A percentile compares a stretch with the other conserved stretches of the same genome.
These are phyloP conservation scores for Sporothrix pallida DNA, from an alignment of 2,329 filamentous ascomycete genomes.

Conservation along the genomic window DNA sequence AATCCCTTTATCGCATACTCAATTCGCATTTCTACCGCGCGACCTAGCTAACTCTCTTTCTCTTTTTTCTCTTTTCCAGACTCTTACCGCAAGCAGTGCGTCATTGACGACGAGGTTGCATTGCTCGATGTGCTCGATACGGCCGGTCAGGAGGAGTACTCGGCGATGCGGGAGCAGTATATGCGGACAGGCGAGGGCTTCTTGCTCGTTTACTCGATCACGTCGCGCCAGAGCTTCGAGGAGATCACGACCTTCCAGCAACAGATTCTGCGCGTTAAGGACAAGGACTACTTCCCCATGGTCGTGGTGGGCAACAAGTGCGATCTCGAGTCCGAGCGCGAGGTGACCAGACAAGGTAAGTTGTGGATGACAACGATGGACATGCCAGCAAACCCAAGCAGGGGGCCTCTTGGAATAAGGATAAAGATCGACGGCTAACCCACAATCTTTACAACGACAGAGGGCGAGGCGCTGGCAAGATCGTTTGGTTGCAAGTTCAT, in stretches of 20 bases:
- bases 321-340: constrained; percentile 91
- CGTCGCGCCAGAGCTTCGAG: constrained; percentile 94
- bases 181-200: constrained; percentile 99
- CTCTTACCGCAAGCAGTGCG: constrained; percentile 99
- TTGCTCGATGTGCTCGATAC: constrained; percentile 98
- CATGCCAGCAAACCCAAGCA: not conserved
- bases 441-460: constrained; percentile 54
- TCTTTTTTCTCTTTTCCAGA: constrained; percentile 60
- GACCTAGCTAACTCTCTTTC: constrained; percentile 35
- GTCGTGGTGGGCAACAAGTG: constrained; percentile 99
- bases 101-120: constrained; percentile 97
- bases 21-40: not conserved
- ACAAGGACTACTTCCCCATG: constrained; percentile 99
- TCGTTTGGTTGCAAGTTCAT: constrained; percentile 98
- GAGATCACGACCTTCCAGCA: constrained; percentile 99
- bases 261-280: constrained; percentile 97
- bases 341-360: constrained; percentile 90
- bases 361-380: not conserved
- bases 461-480: constrained; percentile 85
- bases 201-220: constrained; percentile 97
- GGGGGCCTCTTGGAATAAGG: not conserved
- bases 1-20: not conserved
- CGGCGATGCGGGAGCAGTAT: constrained; percentile 99
- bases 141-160: constrained; percentile 98
- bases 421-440: constrained; percentile 17